Percentiles rank a stretch among this genome's conserved stretches.
phyloP scores from a whole-genome alignment of 1,284 basidiomycete genomes.

The Boletellus deceptivus region DNA sequence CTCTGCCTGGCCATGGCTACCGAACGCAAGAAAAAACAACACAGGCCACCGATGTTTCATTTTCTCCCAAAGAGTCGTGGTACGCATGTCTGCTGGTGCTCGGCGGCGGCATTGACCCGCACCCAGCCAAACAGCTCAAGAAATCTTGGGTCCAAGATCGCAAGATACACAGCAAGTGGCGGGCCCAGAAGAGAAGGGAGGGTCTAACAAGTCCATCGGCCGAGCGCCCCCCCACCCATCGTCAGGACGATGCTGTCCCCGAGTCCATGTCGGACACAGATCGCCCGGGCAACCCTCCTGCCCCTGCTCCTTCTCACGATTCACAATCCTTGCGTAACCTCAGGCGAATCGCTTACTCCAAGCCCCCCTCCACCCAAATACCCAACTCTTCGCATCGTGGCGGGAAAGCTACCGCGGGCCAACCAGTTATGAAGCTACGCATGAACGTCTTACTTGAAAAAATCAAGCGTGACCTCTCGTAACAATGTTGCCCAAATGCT shows the following conservation, averaged over 20 bases:
- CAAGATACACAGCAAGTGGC: slow-evolving; percentile 78
- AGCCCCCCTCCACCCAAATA: slow-evolving; percentile 56
- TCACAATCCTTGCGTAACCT: slow-evolving; percentile 52
- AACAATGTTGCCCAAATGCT: not conserved
- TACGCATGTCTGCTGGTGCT: slow-evolving; percentile 28
- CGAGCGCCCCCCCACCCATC: slow-evolving; percentile 8
- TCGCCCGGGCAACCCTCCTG: not conserved
- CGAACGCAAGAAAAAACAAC: slow-evolving; percentile 39
- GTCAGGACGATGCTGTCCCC: slow-evolving; percentile 1
- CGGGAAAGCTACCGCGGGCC: slow-evolving; percentile 40
- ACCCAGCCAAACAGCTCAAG: slow-evolving; percentile 68
- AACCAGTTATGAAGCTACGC: slow-evolving; percentile 76
- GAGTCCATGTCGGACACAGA: not conserved
- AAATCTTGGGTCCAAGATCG: slow-evolving; percentile 68
- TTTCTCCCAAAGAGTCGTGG: slow-evolving; percentile 65
- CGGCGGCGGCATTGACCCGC: slow-evolving; percentile 3
- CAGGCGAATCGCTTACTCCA: slow-evolving; percentile 55
- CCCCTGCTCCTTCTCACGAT: slow-evolving; percentile 5
- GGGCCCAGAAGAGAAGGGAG: slow-evolving; percentile 66
- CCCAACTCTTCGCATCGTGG: slow-evolving; percentile 40
- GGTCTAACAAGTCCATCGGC: slow-evolving; percentile 31
- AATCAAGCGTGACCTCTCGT: slow-evolving; percentile 58
- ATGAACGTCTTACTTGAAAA: slow-evolving; percentile 78
- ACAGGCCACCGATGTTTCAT: slow-evolving; percentile 60
- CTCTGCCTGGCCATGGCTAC: slow-evolving; percentile 15